Evolutionary conservation across 1,284 basidiomycete species (phyloP).

Genomic region (Trametes polyzona): DNA sequence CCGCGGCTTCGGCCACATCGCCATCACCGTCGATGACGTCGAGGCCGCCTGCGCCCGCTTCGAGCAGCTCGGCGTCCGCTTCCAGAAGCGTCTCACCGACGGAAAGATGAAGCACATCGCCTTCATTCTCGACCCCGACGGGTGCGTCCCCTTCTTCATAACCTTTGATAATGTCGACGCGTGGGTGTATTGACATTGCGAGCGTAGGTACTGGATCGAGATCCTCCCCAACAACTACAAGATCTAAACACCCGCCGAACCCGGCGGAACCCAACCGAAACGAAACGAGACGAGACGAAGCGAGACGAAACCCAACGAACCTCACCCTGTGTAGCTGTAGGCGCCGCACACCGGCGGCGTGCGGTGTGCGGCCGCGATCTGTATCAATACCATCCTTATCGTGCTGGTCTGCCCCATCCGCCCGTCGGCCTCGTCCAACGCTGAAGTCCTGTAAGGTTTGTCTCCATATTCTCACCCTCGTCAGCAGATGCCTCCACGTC

Average conservation of each 20-base stretch:
- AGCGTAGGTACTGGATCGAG: constrained; percentile 30
- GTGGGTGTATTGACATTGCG: too few species aligned
- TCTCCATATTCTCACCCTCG: background rate
- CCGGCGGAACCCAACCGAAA: background rate
- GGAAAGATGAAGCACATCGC: constrained; percentile 88
- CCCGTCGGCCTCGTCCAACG: background rate
- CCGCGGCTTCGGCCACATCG: constrained; percentile 86
- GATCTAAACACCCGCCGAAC: background rate
- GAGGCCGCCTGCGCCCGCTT: constrained; percentile 86
- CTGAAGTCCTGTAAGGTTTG: too few species aligned
- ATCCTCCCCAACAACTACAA: constrained; percentile 21
- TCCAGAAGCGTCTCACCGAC: constrained; percentile 88
- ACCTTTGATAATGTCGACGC: background rate
- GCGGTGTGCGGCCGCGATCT: background rate
- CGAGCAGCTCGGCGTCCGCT: constrained; percentile 80
- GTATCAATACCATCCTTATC: background rate
- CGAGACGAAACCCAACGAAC: background rate
- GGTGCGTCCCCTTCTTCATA: constrained; percentile 8
- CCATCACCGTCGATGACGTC: constrained; percentile 84
- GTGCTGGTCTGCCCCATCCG: background rate
- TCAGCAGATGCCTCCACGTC: background rate
- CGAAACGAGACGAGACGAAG: background rate
- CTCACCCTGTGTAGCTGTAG: background rate
- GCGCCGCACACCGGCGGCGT: background rate
- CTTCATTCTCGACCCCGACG: constrained; percentile 88